Evolutionary conservation across 306 rosid genomes (phyloP).

Genomic region (Abrus pulchellus): DNA sequence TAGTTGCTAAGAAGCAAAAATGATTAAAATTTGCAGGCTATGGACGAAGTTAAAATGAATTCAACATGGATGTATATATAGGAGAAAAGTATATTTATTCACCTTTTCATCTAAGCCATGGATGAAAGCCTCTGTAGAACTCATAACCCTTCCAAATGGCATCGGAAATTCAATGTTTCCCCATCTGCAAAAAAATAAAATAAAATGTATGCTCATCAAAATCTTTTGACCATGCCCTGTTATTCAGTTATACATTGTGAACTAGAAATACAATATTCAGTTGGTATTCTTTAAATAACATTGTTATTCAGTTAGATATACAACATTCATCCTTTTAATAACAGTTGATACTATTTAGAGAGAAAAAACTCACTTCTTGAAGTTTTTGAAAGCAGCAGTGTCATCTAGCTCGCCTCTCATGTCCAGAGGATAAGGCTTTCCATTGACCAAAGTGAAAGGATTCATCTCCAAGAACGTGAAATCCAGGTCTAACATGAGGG

Average conservation of each 20-base stretch:
- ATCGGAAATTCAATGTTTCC: conserved; percentile 85
- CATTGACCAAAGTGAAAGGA: conserved; percentile 88
- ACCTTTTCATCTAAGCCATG: conserved; percentile 98
- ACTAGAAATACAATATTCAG: conserved; percentile 17
- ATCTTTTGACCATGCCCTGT: conserved; percentile 4
- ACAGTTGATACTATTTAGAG: conserved; percentile 28
- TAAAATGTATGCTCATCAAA: conserved; percentile 32
- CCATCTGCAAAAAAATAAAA: conserved; percentile 69
- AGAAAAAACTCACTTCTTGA: conserved; percentile 75
- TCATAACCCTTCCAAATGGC: conserved; percentile 99
- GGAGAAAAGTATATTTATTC: conserved; percentile 32
- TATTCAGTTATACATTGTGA: conserved; percentile 15
- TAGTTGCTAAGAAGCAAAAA: background rate
- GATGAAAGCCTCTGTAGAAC: conserved; percentile 78
- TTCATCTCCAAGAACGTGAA: conserved; percentile 99
- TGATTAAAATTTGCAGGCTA: conserved; percentile 11
- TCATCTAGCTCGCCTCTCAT: conserved; percentile 99
- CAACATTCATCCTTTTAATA: background rate
- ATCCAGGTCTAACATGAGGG: conserved; percentile 76
- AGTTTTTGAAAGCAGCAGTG: conserved; percentile 98
- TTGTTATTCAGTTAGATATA: conserved; percentile 25
- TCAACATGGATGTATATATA: conserved; percentile 22
- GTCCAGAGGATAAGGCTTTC: conserved; percentile 97
- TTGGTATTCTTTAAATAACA: conserved; percentile 22
- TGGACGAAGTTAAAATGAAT: conserved; percentile 18